phyloP scores from a whole-genome alignment of 2,329 filamentous ascomycete species.

The Neodidymelliopsis sp. region DNA sequence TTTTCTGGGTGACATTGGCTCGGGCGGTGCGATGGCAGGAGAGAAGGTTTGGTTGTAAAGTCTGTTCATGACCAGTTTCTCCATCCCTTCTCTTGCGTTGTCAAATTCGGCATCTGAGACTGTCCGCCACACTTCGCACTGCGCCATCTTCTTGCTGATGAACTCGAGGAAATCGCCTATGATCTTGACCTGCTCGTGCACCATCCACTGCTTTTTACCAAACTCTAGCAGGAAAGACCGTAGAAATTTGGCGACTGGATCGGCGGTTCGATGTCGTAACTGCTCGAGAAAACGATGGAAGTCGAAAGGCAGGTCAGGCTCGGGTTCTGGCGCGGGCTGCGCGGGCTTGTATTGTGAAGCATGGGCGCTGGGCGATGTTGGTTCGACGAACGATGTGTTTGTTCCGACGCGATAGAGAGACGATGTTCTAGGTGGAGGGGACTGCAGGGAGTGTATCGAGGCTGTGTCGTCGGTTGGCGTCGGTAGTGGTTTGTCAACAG shows the following conservation, averaged over 20 bases:
- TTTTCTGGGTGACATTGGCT: slow-evolving; percentile 74
- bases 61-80: slow-evolving; percentile 98
- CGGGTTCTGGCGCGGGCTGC: slow-evolving; percentile 64
- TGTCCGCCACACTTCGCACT: slow-evolving; percentile 95
- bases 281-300: slow-evolving; percentile 98
- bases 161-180: slow-evolving; percentile 96
- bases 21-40: slow-evolving; percentile 84
- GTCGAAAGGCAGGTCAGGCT: slow-evolving; percentile 89
- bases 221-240: slow-evolving; percentile 95
- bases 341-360: slow-evolving; percentile 64
- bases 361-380: slow-evolving; percentile 44
- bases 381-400: slow-evolving; percentile 40
- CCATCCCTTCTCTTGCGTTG: slow-evolving; percentile 98
- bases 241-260: slow-evolving; percentile 93
- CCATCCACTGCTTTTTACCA: slow-evolving; percentile 98
- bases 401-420: slow-evolving; percentile 44
- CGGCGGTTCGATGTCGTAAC: slow-evolving; percentile 93
- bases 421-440: slow-evolving; percentile 45
- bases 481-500: slow-evolving; percentile 58
- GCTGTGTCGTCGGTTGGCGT: slow-evolving; percentile 33
- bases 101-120: slow-evolving; percentile 98
- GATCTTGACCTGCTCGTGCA: slow-evolving; percentile 99
- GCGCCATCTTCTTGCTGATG: slow-evolving; percentile 97
- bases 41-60: slow-evolving; percentile 96
- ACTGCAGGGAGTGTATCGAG: slow-evolving; percentile 33